Evolutionary conservation across 108 stramenopile genomes (phyloP).

Genomic region (Cyclostephanos tholiformis): DNA sequence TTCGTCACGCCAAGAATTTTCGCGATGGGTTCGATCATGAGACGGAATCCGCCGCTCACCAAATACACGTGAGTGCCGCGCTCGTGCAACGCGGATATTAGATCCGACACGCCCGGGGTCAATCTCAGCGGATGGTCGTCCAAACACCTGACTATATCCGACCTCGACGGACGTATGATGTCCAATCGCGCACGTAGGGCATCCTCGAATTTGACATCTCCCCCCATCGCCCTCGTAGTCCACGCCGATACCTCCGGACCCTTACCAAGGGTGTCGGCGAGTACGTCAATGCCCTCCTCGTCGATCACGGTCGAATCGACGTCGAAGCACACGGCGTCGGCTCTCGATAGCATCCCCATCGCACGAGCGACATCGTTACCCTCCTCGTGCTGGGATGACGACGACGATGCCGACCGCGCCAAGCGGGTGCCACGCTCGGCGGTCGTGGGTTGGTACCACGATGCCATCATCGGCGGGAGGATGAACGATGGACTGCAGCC

Average conservation of each 20-base stretch:
- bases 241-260: slow-evolving; percentile 90
- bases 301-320: slow-evolving; percentile 96
- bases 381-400: slow-evolving; percentile 25
- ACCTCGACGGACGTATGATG: slow-evolving; percentile 81
- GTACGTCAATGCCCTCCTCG: slow-evolving; percentile 98
- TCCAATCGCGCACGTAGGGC: slow-evolving; percentile 89
- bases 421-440: not conserved
- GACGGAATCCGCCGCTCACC: slow-evolving; percentile 95
- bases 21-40: slow-evolving; percentile 98
- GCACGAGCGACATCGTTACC: slow-evolving; percentile 56
- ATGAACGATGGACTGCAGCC: not conserved
- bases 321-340: slow-evolving; percentile 98
- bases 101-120: slow-evolving; percentile 74
- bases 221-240: slow-evolving; percentile 96
- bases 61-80: slow-evolving; percentile 89
- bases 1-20: slow-evolving; percentile 61
- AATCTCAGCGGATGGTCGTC: slow-evolving; percentile 77
- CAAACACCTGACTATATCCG: slow-evolving; percentile 70
- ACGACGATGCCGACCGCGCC: not conserved
- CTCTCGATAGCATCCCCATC: slow-evolving; percentile 70
- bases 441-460: too few relatives aligned
- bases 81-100: slow-evolving; percentile 74
- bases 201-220: slow-evolving; percentile 95
- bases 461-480: slow-evolving; percentile 7
- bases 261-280: slow-evolving; percentile 94